Evolutionary conservation across 768 basidiomycete species (phyloP).

Genomic region (Lentinula detonsa): DNA sequence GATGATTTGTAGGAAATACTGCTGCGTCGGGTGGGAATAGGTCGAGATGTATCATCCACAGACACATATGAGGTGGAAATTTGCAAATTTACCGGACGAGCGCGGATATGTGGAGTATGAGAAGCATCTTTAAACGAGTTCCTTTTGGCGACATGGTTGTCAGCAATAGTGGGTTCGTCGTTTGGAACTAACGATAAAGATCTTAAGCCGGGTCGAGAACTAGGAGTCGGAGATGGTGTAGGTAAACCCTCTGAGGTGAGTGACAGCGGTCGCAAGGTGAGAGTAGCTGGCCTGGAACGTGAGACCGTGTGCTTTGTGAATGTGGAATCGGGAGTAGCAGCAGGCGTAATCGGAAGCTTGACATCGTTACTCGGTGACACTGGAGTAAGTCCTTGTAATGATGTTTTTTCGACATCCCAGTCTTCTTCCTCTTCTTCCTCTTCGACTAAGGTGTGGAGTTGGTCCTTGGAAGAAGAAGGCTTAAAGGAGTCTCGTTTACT

Average conservation of each 20-base stretch:
- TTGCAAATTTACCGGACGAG: slow-evolving; percentile 32
- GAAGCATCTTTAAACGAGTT: slow-evolving; percentile 23
- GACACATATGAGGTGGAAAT: slow-evolving; percentile 1
- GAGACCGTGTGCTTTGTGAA: slow-evolving; percentile 30
- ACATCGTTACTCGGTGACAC: slow-evolving; percentile 15
- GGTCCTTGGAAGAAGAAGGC: slow-evolving; percentile 67
- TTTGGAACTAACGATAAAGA: slow-evolving; percentile 41
- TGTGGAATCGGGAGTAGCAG: slow-evolving; percentile 24
- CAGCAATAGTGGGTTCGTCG: slow-evolving; percentile 22
- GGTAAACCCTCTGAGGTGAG: slow-evolving; percentile 45
- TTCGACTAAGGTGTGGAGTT: slow-evolving; percentile 73
- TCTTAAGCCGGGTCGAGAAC: slow-evolving; percentile 41
- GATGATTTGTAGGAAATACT: slow-evolving; percentile 74
- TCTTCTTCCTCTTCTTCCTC: slow-evolving; percentile 89
- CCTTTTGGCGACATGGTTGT: slow-evolving; percentile 21
- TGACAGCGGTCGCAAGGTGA: slow-evolving; percentile 66
- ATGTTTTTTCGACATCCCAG: slow-evolving; percentile 23
- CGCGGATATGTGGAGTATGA: slow-evolving; percentile 20
- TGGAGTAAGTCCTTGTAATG: slow-evolving; percentile 15
- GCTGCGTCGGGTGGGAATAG: slow-evolving; percentile 25
- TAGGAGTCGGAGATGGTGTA: slow-evolving; percentile 50
- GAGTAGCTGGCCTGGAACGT: slow-evolving; percentile 61
- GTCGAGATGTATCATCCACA: slow-evolving; percentile 5
- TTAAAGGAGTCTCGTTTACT: slow-evolving; percentile 83
- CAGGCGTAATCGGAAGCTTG: slow-evolving; percentile 12